These are phyloP conservation scores for Quercus agrifolia DNA, from an alignment of 306 rosid genomes.

Conservation along the genomic window DNA sequence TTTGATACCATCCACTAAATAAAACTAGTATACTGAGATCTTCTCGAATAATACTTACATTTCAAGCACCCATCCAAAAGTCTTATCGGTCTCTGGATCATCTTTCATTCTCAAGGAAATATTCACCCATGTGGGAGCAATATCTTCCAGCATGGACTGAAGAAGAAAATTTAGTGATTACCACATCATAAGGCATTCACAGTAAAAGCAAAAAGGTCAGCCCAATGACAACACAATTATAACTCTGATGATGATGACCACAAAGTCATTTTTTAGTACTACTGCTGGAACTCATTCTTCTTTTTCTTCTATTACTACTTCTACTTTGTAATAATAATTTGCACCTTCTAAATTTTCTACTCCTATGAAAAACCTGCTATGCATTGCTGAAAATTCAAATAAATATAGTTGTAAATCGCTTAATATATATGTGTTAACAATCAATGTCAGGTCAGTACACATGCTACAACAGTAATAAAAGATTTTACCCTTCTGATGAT, in stretches of 20 bases:
- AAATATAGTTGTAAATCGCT: background rate
- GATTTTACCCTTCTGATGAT: slow-evolving; percentile 73
- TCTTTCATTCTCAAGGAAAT: slow-evolving; percentile 85
- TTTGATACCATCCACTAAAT: slow-evolving; percentile 1
- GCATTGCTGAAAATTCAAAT: background rate
- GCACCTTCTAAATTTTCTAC: background rate
- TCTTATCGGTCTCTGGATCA: slow-evolving; percentile 76
- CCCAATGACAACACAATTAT: background rate
- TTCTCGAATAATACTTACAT: slow-evolving; percentile 55
- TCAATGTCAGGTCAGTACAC: background rate
- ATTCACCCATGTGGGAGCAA: slow-evolving; percentile 99
- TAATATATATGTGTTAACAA: background rate
- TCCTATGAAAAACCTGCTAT: background rate
- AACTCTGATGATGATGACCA: background rate
- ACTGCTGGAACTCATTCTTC: background rate
- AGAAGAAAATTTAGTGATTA: slow-evolving; percentile 26
- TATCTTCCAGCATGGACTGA: slow-evolving; percentile 83
- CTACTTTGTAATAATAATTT: background rate
- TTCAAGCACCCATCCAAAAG: slow-evolving; percentile 98
- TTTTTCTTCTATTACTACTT: background rate
- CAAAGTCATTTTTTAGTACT: background rate
- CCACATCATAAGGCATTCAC: slow-evolving; percentile 9
- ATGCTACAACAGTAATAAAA: background rate
- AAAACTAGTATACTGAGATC: slow-evolving; percentile 9
- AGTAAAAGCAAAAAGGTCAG: slow-evolving; percentile 3